phyloP scores from a whole-genome alignment of 805 yeast species.

The Isabelozyma rhagii region DNA sequence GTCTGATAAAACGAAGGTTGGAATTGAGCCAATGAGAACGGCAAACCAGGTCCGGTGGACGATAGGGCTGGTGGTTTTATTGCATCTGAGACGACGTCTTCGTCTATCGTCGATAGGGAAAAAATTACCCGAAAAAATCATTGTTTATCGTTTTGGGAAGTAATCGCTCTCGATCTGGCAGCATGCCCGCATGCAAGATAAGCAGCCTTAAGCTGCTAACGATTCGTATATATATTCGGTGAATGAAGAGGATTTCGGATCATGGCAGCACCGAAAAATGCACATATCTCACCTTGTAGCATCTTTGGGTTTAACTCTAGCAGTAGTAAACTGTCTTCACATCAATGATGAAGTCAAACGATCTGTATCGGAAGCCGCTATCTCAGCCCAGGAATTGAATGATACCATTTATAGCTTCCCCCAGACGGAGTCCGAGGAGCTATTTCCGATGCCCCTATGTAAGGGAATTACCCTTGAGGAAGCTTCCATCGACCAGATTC shows the following conservation, averaged over 20 bases:
- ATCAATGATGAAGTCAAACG: constrained; percentile 2
- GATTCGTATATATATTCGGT: too few relatives aligned
- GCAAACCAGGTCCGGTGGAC: too few relatives aligned
- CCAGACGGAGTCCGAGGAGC: constrained; percentile 2
- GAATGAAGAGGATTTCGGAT: neutral
- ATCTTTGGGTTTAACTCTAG: neutral
- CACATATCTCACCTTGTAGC: neutral
- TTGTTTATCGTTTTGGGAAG: neutral
- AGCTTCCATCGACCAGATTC: constrained; percentile 25
- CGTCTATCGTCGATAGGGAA: neutral
- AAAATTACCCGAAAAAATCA: neutral
- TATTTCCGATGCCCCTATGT: constrained; percentile 14
- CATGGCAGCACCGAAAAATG: neutral
- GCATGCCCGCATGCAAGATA: neutral
- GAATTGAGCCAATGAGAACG: too few relatives aligned
- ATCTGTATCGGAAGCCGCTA: neutral
- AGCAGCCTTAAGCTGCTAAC: neutral
- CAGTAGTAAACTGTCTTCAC: neutral
- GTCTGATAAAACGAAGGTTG: too few relatives aligned
- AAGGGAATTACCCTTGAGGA: constrained; percentile 20
- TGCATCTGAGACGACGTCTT: too few relatives aligned
- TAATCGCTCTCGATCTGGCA: neutral
- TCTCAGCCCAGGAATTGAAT: constrained; percentile 2
- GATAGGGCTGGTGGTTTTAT: too few relatives aligned
- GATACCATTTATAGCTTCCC: constrained; percentile 4